phyloP scores from a whole-genome alignment of 1,284 basidiomycete species.

The Phylloboletellus chloephorus region DNA sequence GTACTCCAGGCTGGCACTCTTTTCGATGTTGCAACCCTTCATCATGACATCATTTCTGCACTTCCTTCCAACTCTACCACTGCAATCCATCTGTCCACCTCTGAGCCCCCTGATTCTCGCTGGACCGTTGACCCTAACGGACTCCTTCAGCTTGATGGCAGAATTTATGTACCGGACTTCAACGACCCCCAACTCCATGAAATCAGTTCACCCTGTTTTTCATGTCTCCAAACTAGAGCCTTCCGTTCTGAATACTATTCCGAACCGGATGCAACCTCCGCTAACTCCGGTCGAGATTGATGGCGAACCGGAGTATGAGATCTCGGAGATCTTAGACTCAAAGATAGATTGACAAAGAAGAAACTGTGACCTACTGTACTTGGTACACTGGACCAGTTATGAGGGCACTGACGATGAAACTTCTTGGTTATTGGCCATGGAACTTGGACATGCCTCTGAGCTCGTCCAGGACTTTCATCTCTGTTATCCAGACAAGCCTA shows the following conservation, averaged over 20 bases:
- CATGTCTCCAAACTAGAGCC: neutral
- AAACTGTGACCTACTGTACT: neutral
- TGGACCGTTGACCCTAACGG: neutral
- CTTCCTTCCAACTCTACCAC: neutral
- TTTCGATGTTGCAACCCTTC: neutral
- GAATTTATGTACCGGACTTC: neutral
- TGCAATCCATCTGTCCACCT: no score
- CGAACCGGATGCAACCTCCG: neutral
- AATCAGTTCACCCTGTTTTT: no score
- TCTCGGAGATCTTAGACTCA: neutral
- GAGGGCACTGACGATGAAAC: neutral
- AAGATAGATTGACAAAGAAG: rapidly evolving
- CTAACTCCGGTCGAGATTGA: neutral
- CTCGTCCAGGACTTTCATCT: neutral
- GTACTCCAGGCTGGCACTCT: neutral
- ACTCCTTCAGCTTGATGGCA: neutral
- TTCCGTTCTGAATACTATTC: neutral
- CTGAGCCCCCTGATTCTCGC: slow-evolving; percentile 14
- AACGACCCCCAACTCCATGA: neutral
- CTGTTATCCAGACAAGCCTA: neutral
- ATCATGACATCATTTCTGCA: slow-evolving; percentile 1
- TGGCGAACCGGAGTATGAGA: neutral
- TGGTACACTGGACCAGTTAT: neutral
- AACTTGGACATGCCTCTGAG: neutral
- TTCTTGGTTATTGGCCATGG: neutral